Conservation (phyloP, 805 yeast genomes). For the Metschnikowia continentalis region DNA sequence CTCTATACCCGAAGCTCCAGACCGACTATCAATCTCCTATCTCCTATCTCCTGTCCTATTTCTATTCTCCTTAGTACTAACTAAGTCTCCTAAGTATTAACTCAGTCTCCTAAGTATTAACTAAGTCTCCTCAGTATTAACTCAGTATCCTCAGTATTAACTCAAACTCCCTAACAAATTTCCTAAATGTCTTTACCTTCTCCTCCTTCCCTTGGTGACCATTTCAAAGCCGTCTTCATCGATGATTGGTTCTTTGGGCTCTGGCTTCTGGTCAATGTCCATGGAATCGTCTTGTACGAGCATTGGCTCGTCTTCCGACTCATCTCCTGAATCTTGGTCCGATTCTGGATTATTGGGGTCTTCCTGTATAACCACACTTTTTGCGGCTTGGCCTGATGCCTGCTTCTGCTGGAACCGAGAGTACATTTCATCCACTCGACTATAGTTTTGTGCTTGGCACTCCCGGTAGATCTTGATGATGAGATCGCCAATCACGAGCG, state of each 20-base stretch:
- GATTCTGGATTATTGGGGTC: constrained; percentile 64
- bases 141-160: too few relatives aligned
- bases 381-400: constrained; percentile 25
- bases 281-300: constrained; percentile 24
- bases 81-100: too few relatives aligned
- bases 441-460: constrained; percentile 50
- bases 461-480: constrained; percentile 65
- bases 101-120: too few relatives aligned
- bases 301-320: constrained; percentile 45
- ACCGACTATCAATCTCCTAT: too few relatives aligned
- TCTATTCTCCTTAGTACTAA: too few relatives aligned
- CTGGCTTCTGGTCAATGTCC: constrained; percentile 26
- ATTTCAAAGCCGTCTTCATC: constrained; percentile 95
- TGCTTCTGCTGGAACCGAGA: constrained; percentile 55
- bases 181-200: neutral
- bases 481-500: constrained; percentile 64
- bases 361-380: constrained; percentile 44
- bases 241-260: constrained; percentile 35
- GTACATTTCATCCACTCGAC: constrained; percentile 56
- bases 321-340: constrained; percentile 33
- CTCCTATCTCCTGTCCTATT: too few relatives aligned
- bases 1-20: neutral
- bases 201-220: constrained; percentile 64
- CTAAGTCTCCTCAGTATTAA: too few relatives aligned
- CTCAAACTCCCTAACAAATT: too few relatives aligned